Base-by-base conservation (phyloP, 257 asterid genomes). In the Fraxinus anomala region DNA sequence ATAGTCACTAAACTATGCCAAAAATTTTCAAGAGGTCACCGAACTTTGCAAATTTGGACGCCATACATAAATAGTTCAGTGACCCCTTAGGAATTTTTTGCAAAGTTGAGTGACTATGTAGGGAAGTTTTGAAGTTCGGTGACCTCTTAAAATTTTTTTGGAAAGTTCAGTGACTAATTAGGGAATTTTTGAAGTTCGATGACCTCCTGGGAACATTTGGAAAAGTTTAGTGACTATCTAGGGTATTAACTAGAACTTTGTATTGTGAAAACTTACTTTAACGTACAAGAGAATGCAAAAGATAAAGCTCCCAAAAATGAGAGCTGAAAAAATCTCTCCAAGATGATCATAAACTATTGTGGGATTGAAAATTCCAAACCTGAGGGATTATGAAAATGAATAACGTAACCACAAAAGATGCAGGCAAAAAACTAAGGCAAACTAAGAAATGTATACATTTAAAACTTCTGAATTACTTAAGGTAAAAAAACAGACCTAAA, bases 291-390 rank as follows among this genome's bases (percentile, higher is more conserved):
- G 82, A 76, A 92, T 73, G 71, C 99, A 94, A 54, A 94, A 91
- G 87, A 91, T 63, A 54, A 94, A 85, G 88, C 99, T 94, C 83
- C 98, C 99, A 65, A 90, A 84, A 74, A 92, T 91, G 75, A 94
- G 94, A 47, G 99, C 90, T 42, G 99, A 94, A 81, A 86, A 91
- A 76, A 92, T 91, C 86, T 94, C 98, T 23, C 99, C 99, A 76
- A 94, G 86, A 84, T 91, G 99, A 70, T 92, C 98, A 80, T 94
- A 94, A 44, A 94, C 99, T 76, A 91, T 75, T 36, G 92, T 81
- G 11, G 98, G 98, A 84, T 94, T 90, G 94, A 94, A 92, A 83
- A 94, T 86, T 39, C 89, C 96, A 74, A 92, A 94, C 99, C 97
- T 94, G 90, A 77, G 34, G 40, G 79, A 77, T 36, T 63, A 75